Evolutionary conservation across 768 basidiomycete species (phyloP), one percentile per base, ranked within the genome.

Genomic region (Stropharia rugosoannulata): DNA sequence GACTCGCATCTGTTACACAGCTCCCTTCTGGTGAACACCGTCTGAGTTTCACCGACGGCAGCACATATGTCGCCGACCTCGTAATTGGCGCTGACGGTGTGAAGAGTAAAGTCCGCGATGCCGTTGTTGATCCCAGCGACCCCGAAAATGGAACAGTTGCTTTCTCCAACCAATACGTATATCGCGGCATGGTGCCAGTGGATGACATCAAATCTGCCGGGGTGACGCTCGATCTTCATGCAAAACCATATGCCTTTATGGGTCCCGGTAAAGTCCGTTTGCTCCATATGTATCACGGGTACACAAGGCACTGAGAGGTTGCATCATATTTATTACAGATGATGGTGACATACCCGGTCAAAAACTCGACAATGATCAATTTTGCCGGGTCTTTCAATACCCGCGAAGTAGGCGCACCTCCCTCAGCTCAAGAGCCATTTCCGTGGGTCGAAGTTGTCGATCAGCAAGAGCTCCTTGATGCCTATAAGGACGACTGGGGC

Each of bases 91-190:
- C 77, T 0, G 80, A 82, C 53, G 81, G 80, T 4, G 66, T 76
- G 25, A 81, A 80, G 69, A 83, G 83, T 60, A 57, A 68, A 15
- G 60, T 83, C 1, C 78, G 80, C 1, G 66, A 79, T 59, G 70
- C 78, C 35, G 75, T 80, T 36, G 76, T 85, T 2, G 45, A 43
- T 22, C n/a, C 16, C 16, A 22, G 9, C 10, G 42, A 46, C 6
- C 27, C 45, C n/a, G 76, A 81, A 0, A 77, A 75, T 0, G 68
- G 68, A 42, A 74, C 74, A 43, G 65, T 78, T 12, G 64, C 62
- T n/a, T 85, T 77, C 65, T 76, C 77, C n/a, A 75, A 78, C 54
- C 75, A 74, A 2, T 70, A 75, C 32, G 79, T 78, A 2, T 83
- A 80, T 64, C 77, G 83, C 40, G 77, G 75, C 1, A 58, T 85